phyloP scores from a whole-genome alignment of 495 filamentous ascomycete species.

The Penicillium lagena region DNA sequence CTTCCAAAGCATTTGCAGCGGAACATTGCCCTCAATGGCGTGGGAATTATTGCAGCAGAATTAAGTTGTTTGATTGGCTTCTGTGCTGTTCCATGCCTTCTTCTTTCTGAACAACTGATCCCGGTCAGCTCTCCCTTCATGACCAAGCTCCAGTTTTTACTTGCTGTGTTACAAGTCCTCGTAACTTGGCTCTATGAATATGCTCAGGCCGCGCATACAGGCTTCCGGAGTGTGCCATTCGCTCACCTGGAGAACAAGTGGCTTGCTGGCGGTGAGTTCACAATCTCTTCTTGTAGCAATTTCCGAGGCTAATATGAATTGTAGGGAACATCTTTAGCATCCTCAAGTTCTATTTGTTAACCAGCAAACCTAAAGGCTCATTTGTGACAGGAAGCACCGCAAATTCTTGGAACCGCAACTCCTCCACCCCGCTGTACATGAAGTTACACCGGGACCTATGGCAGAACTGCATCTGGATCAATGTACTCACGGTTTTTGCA shows the following conservation, averaged over 20 bases:
- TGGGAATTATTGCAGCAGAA: constrained; percentile 17
- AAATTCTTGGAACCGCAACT: constrained; percentile 19
- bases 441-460: constrained; percentile 11
- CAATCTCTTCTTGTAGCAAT: neutral
- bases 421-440: constrained; percentile 3
- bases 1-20: constrained; percentile 14
- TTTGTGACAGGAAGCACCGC: constrained; percentile 31
- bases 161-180: constrained; percentile 10
- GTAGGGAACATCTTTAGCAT: constrained; percentile 23
- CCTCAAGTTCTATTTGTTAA: constrained; percentile 21
- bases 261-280: constrained; percentile 21
- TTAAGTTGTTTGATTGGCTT: constrained; percentile 13
- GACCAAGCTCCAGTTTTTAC: constrained; percentile 10
- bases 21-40: constrained; percentile 20
- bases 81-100: constrained; percentile 14
- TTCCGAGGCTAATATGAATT: neutral
- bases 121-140: constrained; percentile 2
- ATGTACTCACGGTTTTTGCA: constrained; percentile 9
- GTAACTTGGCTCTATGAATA: constrained; percentile 22
- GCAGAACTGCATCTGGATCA: constrained; percentile 18
- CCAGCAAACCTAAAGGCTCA: constrained; percentile 27
- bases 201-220: constrained; percentile 12
- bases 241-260: constrained; percentile 30
- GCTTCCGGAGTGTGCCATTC: constrained; percentile 15
- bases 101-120: constrained; percentile 11